A percentile compares a stretch with the other conserved stretches of the same genome.
Evolutionary conservation across 208 protist genomes (phyloP).

Genomic region (Leishmania turanica): DNA sequence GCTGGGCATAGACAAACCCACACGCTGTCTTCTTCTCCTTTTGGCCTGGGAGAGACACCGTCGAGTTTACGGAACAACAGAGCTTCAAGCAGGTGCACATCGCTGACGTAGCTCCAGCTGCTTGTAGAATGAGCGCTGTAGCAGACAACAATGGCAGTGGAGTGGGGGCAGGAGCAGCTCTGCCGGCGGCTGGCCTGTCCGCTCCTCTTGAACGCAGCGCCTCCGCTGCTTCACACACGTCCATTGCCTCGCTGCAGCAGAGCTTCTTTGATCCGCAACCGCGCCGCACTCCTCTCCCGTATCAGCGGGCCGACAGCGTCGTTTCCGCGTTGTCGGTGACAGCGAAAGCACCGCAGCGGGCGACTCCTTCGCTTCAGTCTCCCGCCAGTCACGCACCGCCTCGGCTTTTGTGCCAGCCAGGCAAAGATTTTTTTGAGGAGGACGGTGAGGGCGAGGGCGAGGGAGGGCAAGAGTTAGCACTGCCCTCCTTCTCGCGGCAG

Average conservation of each 20-base stretch:
- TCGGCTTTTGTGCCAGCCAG: background rate
- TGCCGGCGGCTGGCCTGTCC: background rate
- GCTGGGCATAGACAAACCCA: background rate
- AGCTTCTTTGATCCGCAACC: constrained; percentile 25
- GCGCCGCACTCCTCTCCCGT: background rate
- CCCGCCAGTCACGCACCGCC: background rate
- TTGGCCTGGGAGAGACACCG: background rate
- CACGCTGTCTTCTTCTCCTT: background rate
- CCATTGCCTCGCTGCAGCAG: constrained; percentile 26
- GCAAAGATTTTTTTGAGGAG: constrained; percentile 23
- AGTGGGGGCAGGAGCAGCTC: background rate
- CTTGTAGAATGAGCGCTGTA: background rate
- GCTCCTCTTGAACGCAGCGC: background rate
- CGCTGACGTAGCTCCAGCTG: background rate
- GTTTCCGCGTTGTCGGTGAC: background rate
- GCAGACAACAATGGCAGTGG: background rate
- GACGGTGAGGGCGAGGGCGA: constrained; percentile 1
- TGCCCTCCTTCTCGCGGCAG: background rate
- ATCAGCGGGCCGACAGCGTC: background rate
- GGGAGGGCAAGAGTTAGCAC: background rate
- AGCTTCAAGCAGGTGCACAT: background rate
- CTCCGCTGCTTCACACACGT: constrained; percentile 14
- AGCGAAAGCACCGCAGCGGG: background rate
- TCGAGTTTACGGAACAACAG: background rate
- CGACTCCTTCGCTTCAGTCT: background rate